Evolutionary conservation across 257 asterid genomes (phyloP), one percentile per base, ranked within the genome.

Genomic region (Scutellaria galericulata): DNA sequence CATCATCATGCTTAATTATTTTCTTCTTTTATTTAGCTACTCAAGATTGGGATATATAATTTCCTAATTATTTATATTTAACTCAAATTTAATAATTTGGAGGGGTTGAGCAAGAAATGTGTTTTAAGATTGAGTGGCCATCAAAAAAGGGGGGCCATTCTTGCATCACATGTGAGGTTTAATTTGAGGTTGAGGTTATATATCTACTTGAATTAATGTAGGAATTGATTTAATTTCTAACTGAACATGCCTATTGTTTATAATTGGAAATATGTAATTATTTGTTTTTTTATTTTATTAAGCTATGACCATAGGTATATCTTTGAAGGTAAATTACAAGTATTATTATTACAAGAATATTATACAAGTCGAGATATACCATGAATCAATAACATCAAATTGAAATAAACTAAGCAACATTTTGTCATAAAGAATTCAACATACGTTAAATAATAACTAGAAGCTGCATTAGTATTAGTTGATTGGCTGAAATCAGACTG

Each of bases 1-100:
- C 91, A 84, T 80, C 82, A 83, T 87, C 88, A 68, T 75, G 73
- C 20, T 3, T 24, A 24, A 24, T 24, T 64, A 11, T 39, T 61
- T 72, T 31, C 59, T 9, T 59, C 37, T 61, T 64, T 48, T 3
- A 1, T 22, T 20, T 7, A 48, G 74, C 41, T 59, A 54, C 52
- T 61, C 72, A 67, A 79, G 59, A 64, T 56, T 72, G 65, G 72
- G 77, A 57, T 57, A 57, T 6, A 42, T 77, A 57, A 73, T 70
- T 13, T 63, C 75, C 66, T 27, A 62, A 79, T 71, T 40, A 13
- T 75, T 62, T 11, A 51, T 2, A 18, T 18, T n/a, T n/a, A n/a
- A n/a, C n/a, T n/a, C n/a, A n/a, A n/a, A n/a, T n/a, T n/a, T 31
- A 31, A 31, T 31, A 0, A 31, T 31, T 31, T 31, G 37, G 37